A percentile compares a stretch with the other conserved stretches of the same genome.
Conservation (phyloP, 106 monocot species). For the Apostasia shenzhenica region DNA sequence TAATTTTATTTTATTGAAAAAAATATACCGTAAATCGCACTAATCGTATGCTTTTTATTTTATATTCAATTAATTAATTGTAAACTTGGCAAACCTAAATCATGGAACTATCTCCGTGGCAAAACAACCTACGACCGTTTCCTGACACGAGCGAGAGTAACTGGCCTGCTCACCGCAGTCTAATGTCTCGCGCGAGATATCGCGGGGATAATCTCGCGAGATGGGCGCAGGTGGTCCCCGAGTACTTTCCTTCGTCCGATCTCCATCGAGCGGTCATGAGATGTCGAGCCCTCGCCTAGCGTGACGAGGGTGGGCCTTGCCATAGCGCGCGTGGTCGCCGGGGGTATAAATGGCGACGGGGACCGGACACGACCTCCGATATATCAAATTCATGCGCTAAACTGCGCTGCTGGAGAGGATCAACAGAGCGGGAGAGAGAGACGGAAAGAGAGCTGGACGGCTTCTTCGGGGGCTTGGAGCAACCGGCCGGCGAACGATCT, state of each 20-base stretch:
- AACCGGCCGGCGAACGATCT: not conserved
- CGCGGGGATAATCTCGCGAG: not conserved
- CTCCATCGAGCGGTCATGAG: not conserved
- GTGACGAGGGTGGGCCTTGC: not conserved
- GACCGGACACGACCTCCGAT: not conserved
- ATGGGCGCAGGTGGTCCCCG: not conserved
- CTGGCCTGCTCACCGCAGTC: constrained; percentile 4
- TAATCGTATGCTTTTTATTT: no score
- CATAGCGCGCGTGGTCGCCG: not conserved
- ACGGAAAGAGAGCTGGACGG: not conserved
- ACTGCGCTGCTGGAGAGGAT: not conserved
- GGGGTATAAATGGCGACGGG: constrained; percentile 3
- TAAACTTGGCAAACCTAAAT: no score
- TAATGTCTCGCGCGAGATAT: not conserved
- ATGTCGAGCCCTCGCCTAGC: not conserved
- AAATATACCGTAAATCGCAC: no score
- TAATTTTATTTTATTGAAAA: no score
- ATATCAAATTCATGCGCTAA: not conserved
- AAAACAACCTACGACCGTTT: not conserved
- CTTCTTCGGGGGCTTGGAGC: not conserved
- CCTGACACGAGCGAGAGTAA: not conserved
- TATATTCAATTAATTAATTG: no score
- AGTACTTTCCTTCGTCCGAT: not conserved
- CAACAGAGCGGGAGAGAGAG: not conserved
- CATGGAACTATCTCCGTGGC: not conserved